Evolutionary conservation across 2,329 filamentous ascomycete species (phyloP), one percentile per base, ranked within the genome.

Genomic region (Xylariaceae sp.): DNA sequence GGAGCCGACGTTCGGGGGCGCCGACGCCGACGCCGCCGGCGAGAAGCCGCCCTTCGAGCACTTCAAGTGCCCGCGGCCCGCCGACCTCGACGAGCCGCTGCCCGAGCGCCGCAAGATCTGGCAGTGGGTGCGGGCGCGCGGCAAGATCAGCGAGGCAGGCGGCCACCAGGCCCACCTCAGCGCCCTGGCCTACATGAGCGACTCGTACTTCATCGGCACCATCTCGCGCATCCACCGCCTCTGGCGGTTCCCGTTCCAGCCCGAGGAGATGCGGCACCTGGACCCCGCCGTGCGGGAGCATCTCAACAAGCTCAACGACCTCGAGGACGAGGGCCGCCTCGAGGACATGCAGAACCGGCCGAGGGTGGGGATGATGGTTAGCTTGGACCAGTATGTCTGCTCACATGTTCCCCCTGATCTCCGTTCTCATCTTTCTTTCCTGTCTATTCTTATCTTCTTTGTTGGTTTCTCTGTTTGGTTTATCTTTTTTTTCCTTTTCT

Each of bases 151-250:
- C 35, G 79, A 82, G 1, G 78, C 78, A 3, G 91, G 90, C 16
- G 91, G 91, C 1, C 84, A 87, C 59, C 83, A 88, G 65, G 91
- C 92, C 9, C 92, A 97, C 69, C 78, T 97, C 29, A 88, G 84
- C 30, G 94, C 94, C 7, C 79, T 99, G 57, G 93, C 93, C 20
- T 99, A 97, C 76, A 89, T 97, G 77, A 91, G 87, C 21, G 93
- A 97, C 74, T 89, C 83, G 68, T 94, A 90, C 75, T 97, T 99
- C 74, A 92, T 97, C 71, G 92, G 90, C 32, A 97, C 92, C 2
- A 84, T 97, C 6, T 80, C 87, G 23, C 84, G 91, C 16, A 86
- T 92, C 49, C 92, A 97, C 72, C 81, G 84, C 51, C 80, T 97
- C 29, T 92, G 89, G 82, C 81, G 89, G 11, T 91, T 89, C 69